Evolutionary conservation across 2,329 filamentous ascomycete species (phyloP).

Genomic region (Coleophoma crateriformis): DNA sequence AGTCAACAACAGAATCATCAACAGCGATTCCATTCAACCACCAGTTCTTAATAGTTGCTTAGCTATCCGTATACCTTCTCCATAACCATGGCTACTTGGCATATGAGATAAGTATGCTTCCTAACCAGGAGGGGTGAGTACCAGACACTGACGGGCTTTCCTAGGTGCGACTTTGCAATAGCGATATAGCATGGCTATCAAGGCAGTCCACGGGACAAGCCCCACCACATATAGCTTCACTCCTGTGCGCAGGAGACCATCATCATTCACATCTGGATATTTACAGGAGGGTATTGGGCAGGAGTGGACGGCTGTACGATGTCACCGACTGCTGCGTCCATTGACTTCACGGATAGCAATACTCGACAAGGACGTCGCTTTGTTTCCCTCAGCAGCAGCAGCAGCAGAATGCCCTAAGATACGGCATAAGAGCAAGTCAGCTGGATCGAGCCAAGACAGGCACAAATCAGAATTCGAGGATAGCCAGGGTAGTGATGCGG

Average conservation of each 20-base stretch:
- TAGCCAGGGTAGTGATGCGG: constrained; percentile 7
- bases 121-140: too few species aligned
- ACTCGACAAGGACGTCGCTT: constrained; percentile 28
- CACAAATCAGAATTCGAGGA: not conserved
- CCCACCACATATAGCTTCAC: constrained; percentile 16
- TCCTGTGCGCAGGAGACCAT: constrained; percentile 19
- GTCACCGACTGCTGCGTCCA: constrained; percentile 36
- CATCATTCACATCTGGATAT: constrained; percentile 13
- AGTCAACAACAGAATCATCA: too few species aligned
- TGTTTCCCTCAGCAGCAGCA: constrained; percentile 7
- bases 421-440: not conserved
- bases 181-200: too few species aligned
- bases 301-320: constrained; percentile 36
- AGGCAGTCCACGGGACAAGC: not conserved
- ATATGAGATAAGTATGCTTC: too few species aligned
- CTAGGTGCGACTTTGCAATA: too few species aligned
- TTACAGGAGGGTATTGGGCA: constrained; percentile 13
- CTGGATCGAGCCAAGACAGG: not conserved
- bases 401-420: constrained; percentile 1
- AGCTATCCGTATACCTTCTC: too few species aligned
- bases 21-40: too few species aligned
- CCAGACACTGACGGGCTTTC: too few species aligned
- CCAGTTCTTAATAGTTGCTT: too few species aligned
- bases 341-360: constrained; percentile 36
- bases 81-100: too few species aligned